Percentiles rank a stretch among this genome's conserved stretches.
Conservation (phyloP, 495 filamentous ascomycete species). For the Hypoxylon cercidicola region DNA sequence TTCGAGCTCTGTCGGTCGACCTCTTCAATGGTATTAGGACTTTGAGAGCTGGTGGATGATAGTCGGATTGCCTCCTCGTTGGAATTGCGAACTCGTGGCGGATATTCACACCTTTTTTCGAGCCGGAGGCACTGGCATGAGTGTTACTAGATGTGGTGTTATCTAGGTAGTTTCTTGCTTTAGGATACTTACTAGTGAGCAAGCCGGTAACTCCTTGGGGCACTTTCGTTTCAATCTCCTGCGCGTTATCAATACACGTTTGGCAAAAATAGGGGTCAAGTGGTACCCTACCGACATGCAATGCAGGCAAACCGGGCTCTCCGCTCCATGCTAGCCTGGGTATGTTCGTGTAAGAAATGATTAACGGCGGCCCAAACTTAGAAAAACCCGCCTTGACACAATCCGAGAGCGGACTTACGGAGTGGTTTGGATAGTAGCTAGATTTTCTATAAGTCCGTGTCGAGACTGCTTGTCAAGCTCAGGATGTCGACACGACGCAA, state of each 20-base stretch:
- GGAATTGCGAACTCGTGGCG: constrained; percentile 39
- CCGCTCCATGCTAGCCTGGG: constrained; percentile 12
- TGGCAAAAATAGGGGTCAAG: background rate
- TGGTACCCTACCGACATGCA: constrained; percentile 28
- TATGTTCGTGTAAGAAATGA: background rate
- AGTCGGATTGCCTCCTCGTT: constrained; percentile 3
- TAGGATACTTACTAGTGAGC: constrained; percentile 48
- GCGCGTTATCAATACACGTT: constrained; percentile 2
- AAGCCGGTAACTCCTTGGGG: constrained; percentile 54
- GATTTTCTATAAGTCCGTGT: background rate
- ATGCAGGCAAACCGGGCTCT: constrained; percentile 36
- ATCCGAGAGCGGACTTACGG: constrained; percentile 22
- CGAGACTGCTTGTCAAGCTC: background rate
- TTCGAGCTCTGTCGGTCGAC: background rate
- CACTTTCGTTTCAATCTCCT: constrained; percentile 56
- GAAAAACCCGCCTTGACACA: constrained; percentile 6
- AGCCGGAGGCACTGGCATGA: constrained; percentile 51
- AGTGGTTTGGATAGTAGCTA: background rate
- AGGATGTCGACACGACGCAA: background rate
- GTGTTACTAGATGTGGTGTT: constrained; percentile 30
- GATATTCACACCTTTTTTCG: constrained; percentile 50
- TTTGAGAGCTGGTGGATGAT: constrained; percentile 24
- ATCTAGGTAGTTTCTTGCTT: constrained; percentile 45
- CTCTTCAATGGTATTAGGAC: constrained; percentile 25
- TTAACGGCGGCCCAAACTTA: background rate